Evolutionary conservation across 2,329 filamentous ascomycete genomes (phyloP).

Genomic region (Paramyrothecium roridum): DNA sequence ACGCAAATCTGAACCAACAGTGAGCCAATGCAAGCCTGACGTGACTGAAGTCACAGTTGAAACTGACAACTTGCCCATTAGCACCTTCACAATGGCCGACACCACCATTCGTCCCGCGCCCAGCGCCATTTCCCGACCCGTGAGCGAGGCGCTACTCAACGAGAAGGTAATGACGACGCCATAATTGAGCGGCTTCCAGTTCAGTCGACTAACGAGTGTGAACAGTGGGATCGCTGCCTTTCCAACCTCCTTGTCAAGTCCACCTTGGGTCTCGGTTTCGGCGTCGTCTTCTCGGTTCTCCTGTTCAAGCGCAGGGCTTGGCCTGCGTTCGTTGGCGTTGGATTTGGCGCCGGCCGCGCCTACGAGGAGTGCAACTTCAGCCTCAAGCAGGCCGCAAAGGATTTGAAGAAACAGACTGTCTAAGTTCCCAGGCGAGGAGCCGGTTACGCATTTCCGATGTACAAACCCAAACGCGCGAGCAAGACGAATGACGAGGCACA

Average conservation of each 20-base stretch:
- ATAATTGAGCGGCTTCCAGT: neutral
- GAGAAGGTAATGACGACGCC: constrained; percentile 72
- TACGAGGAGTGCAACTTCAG: constrained; percentile 97
- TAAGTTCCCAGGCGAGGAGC: constrained; percentile 18
- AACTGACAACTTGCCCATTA: constrained; percentile 13
- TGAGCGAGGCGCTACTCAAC: constrained; percentile 97
- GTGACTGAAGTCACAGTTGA: constrained; percentile 4
- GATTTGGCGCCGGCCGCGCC: constrained; percentile 92
- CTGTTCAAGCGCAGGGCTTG: constrained; percentile 97
- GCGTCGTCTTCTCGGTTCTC: constrained; percentile 96
- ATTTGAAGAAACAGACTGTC: constrained; percentile 50
- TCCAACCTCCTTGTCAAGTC: constrained; percentile 98
- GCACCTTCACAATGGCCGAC: constrained; percentile 47
- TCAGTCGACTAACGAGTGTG: too few species aligned
- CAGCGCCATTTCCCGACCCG: constrained; percentile 71
- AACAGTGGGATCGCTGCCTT: constrained; percentile 95
- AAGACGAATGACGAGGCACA: constrained; percentile 13
- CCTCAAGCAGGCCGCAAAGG: constrained; percentile 59
- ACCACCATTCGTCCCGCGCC: constrained; percentile 49
- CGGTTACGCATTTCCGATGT: constrained; percentile 13
- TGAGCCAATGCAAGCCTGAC: constrained; percentile 16
- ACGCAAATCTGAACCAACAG: constrained; percentile 15
- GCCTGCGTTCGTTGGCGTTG: constrained; percentile 92
- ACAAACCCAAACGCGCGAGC: constrained; percentile 18
- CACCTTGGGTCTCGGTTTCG: constrained; percentile 91